Percentiles rank a stretch among this genome's conserved stretches.
Evolutionary conservation across 2,329 filamentous ascomycete species (phyloP).

Genomic region (Leptoxyphium fumago): DNA sequence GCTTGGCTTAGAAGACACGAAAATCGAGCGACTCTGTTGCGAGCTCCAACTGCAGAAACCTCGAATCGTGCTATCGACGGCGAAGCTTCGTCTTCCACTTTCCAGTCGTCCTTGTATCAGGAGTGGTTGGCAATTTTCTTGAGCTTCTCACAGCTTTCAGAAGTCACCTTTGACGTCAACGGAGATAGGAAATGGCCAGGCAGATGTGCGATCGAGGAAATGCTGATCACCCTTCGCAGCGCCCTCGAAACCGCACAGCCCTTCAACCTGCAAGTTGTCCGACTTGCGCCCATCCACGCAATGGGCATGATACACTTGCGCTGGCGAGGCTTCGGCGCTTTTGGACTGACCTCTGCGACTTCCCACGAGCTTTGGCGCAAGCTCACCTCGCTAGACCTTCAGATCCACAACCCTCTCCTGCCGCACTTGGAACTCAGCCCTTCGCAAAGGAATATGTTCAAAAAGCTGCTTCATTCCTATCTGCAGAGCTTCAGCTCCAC

Average conservation of each 20-base stretch:
- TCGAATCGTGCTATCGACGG: neutral
- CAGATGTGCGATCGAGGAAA: conserved; percentile 12
- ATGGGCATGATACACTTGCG: conserved; percentile 20
- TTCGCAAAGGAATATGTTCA: conserved; percentile 13
- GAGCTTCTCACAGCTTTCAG: conserved; percentile 6
- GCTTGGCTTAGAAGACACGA: neutral
- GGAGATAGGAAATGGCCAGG: conserved; percentile 18
- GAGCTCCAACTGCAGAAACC: neutral
- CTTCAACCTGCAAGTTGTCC: conserved; percentile 9
- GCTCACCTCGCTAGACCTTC: conserved; percentile 14
- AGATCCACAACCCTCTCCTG: conserved; percentile 11
- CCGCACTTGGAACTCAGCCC: conserved; percentile 5
- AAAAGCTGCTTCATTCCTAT: conserved; percentile 17
- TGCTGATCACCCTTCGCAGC: conserved; percentile 13
- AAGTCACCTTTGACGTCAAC: conserved; percentile 12
- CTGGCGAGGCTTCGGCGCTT: conserved; percentile 16
- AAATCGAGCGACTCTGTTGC: neutral
- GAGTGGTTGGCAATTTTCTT: conserved; percentile 12
- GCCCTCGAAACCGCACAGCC: conserved; percentile 12
- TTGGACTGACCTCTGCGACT: conserved; percentile 5
- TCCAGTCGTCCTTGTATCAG: neutral
- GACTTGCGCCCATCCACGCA: conserved; percentile 14
- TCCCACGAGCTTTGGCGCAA: conserved; percentile 10
- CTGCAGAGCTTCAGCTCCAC: conserved; percentile 16
- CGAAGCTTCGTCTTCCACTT: neutral